A percentile compares a stretch with the other conserved stretches of the same genome.
Conservation (phyloP, 805 yeast species). For the Hagleromyces aurorensis region DNA sequence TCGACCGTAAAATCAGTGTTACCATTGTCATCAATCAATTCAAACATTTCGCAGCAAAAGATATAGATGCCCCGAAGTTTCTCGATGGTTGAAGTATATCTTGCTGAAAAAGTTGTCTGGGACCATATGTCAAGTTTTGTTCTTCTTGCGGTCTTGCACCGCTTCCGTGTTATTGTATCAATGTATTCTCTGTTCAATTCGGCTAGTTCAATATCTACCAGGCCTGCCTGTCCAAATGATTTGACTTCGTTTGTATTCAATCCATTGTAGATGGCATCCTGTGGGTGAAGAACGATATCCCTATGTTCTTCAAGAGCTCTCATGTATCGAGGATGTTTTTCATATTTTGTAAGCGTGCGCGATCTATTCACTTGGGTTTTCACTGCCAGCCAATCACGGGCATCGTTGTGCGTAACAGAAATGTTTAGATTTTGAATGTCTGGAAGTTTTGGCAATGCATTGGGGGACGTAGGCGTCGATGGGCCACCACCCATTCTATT, state of each 20-base stretch:
- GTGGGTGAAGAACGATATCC: conserved; percentile 57
- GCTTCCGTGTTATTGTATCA: conserved; percentile 36
- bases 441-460: conserved; percentile 26
- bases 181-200: conserved; percentile 34
- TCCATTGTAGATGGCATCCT: conserved; percentile 36
- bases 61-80: conserved; percentile 57
- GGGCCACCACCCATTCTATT: conserved; percentile 11
- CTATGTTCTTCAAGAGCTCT: conserved; percentile 54
- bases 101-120: conserved; percentile 42
- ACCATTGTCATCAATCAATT: conserved; percentile 35
- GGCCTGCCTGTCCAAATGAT: conserved; percentile 25
- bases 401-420: conserved; percentile 31
- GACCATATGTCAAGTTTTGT: conserved; percentile 50
- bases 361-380: conserved; percentile 63
- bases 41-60: conserved; percentile 54
- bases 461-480: conserved; percentile 13
- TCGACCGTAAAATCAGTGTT: conserved; percentile 30
- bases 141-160: conserved; percentile 33
- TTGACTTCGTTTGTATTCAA: conserved; percentile 43
- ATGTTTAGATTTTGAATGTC: conserved; percentile 21
- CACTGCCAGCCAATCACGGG: conserved; percentile 45
- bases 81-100: conserved; percentile 48
- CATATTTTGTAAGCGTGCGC: conserved; percentile 57
- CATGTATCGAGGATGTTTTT: conserved; percentile 61
- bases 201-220: conserved; percentile 26